Conservation (phyloP, 2,329 filamentous ascomycete species). For the Cadophora luteo-olivacea region DNA sequence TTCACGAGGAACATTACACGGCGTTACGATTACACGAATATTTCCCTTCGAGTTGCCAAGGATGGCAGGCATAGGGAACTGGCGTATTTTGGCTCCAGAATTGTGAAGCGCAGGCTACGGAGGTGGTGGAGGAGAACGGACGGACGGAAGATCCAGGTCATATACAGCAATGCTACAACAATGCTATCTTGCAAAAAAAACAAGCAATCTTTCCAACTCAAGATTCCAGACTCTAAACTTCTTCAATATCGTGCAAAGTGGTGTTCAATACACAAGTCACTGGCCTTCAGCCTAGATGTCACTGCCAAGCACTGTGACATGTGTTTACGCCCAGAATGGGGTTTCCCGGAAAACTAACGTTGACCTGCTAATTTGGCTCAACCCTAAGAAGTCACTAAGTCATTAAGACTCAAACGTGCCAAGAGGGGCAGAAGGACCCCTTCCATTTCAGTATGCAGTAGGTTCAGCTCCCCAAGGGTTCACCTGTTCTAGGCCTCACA, state of each 20-base stretch:
- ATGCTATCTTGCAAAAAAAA: constrained; percentile 4
- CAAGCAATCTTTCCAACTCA: not conserved
- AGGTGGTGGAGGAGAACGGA: not conserved
- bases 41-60: constrained; percentile 15
- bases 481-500: not conserved
- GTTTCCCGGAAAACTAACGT: not conserved
- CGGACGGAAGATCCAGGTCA: not conserved
- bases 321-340: not conserved
- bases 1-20: constrained; percentile 26
- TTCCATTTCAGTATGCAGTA: constrained; percentile 13
- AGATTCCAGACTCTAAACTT: not conserved
- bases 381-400: constrained; percentile 1
- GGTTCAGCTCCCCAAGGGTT: constrained; percentile 12
- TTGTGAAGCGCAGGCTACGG: not conserved
- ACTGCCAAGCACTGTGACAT: constrained; percentile 9
- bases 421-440: constrained; percentile 5
- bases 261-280: not conserved
- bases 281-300: not conserved
- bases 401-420: constrained; percentile 6
- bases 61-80: constrained; percentile 1
- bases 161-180: constrained; percentile 15
- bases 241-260: not conserved
- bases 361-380: not conserved
- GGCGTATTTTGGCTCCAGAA: constrained; percentile 22
- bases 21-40: constrained; percentile 32